Base-by-base conservation (phyloP, 495 filamentous ascomycete genomes). In the Hyphodiscus hymeniophilus region DNA sequence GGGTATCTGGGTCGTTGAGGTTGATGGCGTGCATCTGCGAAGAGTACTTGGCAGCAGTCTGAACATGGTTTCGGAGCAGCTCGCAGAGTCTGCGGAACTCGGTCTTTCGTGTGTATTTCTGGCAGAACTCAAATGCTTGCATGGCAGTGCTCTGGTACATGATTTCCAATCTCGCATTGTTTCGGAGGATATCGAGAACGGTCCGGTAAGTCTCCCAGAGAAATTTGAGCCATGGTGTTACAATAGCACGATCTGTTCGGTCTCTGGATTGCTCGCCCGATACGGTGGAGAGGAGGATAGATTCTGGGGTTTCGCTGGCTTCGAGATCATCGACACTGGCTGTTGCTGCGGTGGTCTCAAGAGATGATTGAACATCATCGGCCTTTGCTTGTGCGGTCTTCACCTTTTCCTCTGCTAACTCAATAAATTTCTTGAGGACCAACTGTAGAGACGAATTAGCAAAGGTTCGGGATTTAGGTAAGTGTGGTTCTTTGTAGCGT, bases 161-260 rank as follows among this genome's bases (percentile, higher is more conserved):
- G 31, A 94, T 78, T 73, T 98, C 92, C 31, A 98, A 74, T 31
- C 92, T 84, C 30, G 92, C 94, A 75, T 98, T 98, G 76, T 98
- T 98, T 70, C 95, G 87, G 55, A 98, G 75, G 61, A 98, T 97
- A 59, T 98, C 92, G 56, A 98, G 76, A 31, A 98, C 92, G 44
- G 92, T 98, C 31, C 92, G 88, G 70, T 98, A 98, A n/a, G 92
- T 95, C 71, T 98, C 94, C 92, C 92, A 98, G 48, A 98, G 75
- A 63, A 98, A 98, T 71, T 98, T 98, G 55, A 98, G 78, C 92
- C 94, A 98, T 39, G 92, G 92, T 44, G 92, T 98, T 38, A 98
- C 92, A 56, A 98, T 90, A 55, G 92, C 92, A 58, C 92, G 82
- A 71, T 97, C 92, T 60, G 92, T 98, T 49, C 92, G 85, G 65